Evolutionary conservation across 257 asterid species (phyloP).

Genomic region (Linaria vulgaris): DNA sequence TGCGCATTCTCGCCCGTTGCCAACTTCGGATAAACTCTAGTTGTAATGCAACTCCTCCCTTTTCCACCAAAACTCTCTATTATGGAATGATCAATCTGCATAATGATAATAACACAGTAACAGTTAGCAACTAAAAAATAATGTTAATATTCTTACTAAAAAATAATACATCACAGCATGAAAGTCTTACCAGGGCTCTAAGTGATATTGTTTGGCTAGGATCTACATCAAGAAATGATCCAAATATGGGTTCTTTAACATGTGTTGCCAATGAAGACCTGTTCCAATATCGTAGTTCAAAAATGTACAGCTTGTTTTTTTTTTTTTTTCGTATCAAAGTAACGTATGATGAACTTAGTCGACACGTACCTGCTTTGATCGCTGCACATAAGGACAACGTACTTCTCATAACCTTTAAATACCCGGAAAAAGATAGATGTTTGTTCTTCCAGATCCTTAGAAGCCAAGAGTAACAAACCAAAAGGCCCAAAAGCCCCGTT

Average conservation of each 20-base stretch:
- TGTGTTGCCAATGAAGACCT: constrained; percentile 44
- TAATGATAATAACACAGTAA: background rate
- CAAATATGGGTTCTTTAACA: constrained; percentile 38
- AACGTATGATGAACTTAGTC: no score
- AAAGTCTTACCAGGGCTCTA: constrained; percentile 39
- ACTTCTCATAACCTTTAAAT: constrained; percentile 20
- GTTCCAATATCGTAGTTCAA: constrained; percentile 3
- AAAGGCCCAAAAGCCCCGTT: constrained; percentile 47
- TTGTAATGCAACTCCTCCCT: constrained; percentile 40
- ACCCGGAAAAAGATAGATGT: constrained; percentile 49
- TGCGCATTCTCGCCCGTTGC: constrained; percentile 33
- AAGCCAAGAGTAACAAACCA: constrained; percentile 46
- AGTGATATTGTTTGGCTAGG: constrained; percentile 40
- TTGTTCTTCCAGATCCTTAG: constrained; percentile 41
- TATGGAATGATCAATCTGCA: constrained; percentile 43
- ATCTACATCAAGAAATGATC: constrained; percentile 49
- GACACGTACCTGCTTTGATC: no score
- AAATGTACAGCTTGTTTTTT: background rate
- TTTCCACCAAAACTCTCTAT: constrained; percentile 46
- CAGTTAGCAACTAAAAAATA: no score
- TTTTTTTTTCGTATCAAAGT: no score
- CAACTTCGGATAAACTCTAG: constrained; percentile 37
- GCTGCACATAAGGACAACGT: no score
- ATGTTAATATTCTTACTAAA: no score
- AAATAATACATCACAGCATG: background rate